Evolutionary conservation across 2,329 filamentous ascomycete species (phyloP).

Genomic region (Ascochyta clinopodiicola): DNA sequence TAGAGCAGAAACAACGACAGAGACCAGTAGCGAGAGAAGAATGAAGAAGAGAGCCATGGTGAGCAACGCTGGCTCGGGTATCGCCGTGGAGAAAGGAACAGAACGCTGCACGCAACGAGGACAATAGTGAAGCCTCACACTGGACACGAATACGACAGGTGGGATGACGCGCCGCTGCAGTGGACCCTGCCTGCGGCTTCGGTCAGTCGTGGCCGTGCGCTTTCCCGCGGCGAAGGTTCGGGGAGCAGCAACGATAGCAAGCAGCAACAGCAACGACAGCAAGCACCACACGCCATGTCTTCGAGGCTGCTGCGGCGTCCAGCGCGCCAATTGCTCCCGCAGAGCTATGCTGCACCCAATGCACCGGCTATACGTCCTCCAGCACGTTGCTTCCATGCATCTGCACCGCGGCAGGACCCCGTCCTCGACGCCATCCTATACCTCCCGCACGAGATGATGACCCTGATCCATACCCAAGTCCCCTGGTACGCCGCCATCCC

Average conservation of each 20-base stretch:
- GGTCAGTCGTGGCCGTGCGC: slow-evolving; percentile 12
- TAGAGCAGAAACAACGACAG: slow-evolving; percentile 26
- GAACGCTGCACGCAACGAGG: slow-evolving; percentile 18
- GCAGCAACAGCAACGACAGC: background rate
- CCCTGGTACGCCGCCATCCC: slow-evolving; percentile 64
- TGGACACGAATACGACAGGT: slow-evolving; percentile 27
- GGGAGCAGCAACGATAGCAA: background rate
- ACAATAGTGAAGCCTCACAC: slow-evolving; percentile 15
- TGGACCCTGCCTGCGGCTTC: slow-evolving; percentile 23
- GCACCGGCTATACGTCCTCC: slow-evolving; percentile 5
- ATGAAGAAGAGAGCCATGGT: slow-evolving; percentile 37
- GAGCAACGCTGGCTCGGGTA: slow-evolving; percentile 21
- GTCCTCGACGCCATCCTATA: slow-evolving; percentile 54
- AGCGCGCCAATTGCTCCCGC: slow-evolving; percentile 34
- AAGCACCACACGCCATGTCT: slow-evolving; percentile 31
- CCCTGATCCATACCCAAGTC: slow-evolving; percentile 60
- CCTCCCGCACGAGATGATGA: slow-evolving; percentile 55
- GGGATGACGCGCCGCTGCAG: slow-evolving; percentile 37
- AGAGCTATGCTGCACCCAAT: slow-evolving; percentile 8
- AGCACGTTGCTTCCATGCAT: slow-evolving; percentile 59
- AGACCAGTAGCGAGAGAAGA: slow-evolving; percentile 37
- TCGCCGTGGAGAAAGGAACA: slow-evolving; percentile 13
- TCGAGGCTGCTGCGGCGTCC: slow-evolving; percentile 30
- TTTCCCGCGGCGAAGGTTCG: slow-evolving; percentile 24
- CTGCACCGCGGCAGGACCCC: slow-evolving; percentile 47